Evolutionary conservation across 2,329 filamentous ascomycete species (phyloP), one percentile per base, ranked within the genome.

Genomic region (Apiospora koreana): DNA sequence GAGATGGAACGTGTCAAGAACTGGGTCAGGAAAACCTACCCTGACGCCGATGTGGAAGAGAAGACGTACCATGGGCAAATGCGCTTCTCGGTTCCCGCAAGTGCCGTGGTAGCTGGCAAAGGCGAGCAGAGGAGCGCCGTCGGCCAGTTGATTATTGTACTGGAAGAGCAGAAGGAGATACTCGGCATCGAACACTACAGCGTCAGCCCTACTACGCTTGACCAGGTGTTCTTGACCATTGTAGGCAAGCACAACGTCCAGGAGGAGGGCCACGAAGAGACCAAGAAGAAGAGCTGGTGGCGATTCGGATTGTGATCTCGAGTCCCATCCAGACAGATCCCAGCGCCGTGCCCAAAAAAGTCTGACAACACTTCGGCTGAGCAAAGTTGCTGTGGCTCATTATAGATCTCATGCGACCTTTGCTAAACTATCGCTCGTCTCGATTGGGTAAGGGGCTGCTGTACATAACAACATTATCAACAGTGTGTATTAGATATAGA

Each of bases 181-280:
- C 80, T 97, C 38, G 93, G 93, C 0, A 87, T 97, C 65, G 92
- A 94, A 78, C 94, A 97, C 80, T 98, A 95, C 81, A 94, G 92
- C 67, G 94, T 97, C 73, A 93, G 89, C 70, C 93, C 94, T 31
- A 96, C 94, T 23, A 97, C 94, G 21, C 83, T 98, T 54, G 95
- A 98, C 78, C 93, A 97, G 80, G 94, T 98, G 0, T 98, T 98
- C 81, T 81, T 98, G 79, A 88, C 87, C 35, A 96, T 98, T 77
- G 94, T 97, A 0, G 91, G 91, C 1, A 88, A 90, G 80, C 92
- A 97, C 79, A 90, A 94, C 79, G 88, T 95, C 8, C 85, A 91
- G 74, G 94, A 97, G 79, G 94, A 95, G 82, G 87, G 88, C 28
- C 87, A 87, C 23, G 69, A 65, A n/a, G 67, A 69, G 31, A 54